Conservation (phyloP, 345 rosid genomes). For the Salix purpurea region DNA sequence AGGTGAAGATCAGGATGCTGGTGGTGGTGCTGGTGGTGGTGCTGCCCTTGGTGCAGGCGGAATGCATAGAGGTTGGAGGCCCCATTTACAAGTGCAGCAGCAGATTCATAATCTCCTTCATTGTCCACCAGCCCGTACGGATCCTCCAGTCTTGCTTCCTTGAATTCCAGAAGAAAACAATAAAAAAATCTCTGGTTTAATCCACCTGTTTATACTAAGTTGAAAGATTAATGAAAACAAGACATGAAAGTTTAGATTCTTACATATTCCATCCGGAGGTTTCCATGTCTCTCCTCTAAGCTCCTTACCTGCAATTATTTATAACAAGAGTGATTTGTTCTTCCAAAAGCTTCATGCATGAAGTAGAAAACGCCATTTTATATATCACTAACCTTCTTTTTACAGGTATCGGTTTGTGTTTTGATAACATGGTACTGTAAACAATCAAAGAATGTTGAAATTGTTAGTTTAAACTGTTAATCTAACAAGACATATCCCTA, state of each 20-base stretch:
- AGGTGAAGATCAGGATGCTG: conserved; percentile 14
- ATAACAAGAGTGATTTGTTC: neutral
- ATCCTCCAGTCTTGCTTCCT: conserved; percentile 43
- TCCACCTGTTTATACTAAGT: neutral
- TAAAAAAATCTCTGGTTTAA: neutral
- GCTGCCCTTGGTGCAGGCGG: conserved; percentile 30
- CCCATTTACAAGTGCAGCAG: conserved; percentile 29
- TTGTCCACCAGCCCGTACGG: conserved; percentile 34
- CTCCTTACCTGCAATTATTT: conserved; percentile 31
- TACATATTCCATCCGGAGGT: conserved; percentile 37
- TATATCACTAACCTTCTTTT: conserved; percentile 45
- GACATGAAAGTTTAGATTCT: conserved; percentile 2
- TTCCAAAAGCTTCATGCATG: neutral
- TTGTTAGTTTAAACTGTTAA: neutral
- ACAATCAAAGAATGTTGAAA: neutral
- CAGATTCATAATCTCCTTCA: conserved; percentile 36
- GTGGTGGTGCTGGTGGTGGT: conserved; percentile 7
- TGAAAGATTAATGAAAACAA: neutral
- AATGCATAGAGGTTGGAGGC: conserved; percentile 36
- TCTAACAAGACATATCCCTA: neutral
- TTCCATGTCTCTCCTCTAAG: conserved; percentile 38
- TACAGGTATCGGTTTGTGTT: conserved; percentile 41
- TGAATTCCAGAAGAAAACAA: neutral
- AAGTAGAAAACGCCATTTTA: neutral
- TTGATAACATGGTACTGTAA: conserved; percentile 45